Evolutionary conservation across 1,139 yeast genomes (phyloP).

Genomic region (Yamadazyma blattariae): DNA sequence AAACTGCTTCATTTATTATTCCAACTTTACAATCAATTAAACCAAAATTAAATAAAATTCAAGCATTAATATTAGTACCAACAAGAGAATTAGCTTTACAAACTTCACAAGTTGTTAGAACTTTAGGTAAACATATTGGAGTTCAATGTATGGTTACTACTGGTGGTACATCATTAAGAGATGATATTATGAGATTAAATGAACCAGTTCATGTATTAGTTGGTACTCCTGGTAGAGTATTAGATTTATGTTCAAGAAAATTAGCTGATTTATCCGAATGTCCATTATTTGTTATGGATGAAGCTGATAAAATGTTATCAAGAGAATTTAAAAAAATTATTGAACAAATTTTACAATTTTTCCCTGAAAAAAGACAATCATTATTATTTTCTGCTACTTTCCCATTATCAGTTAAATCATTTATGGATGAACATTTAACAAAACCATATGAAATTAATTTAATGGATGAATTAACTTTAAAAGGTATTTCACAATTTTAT

Average conservation of each 20-base stretch:
- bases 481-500: constrained; percentile 95
- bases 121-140: constrained; percentile 93
- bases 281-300: constrained; percentile 94
- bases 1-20: constrained; percentile 93
- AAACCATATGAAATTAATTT: constrained; percentile 94
- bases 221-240: constrained; percentile 95
- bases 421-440: constrained; percentile 87
- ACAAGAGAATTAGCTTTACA: constrained; percentile 96
- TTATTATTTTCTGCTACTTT: constrained; percentile 92
- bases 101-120: constrained; percentile 95
- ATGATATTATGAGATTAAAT: constrained; percentile 88
- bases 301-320: constrained; percentile 95
- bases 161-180: constrained; percentile 94
- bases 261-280: constrained; percentile 87
- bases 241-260: constrained; percentile 87
- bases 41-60: constrained; percentile 81
- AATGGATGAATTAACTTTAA: constrained; percentile 94
- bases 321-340: constrained; percentile 87
- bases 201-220: constrained; percentile 91
- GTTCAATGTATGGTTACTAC: constrained; percentile 97
- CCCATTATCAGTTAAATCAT: constrained; percentile 89
- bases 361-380: constrained; percentile 82
- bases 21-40: constrained; percentile 83
- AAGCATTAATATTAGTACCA: constrained; percentile 85
- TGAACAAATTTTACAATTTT: constrained; percentile 79